Evolutionary conservation across 2,329 filamentous ascomycete genomes (phyloP), one percentile per base, ranked within the genome.

Genomic region (Fusarium sp.): DNA sequence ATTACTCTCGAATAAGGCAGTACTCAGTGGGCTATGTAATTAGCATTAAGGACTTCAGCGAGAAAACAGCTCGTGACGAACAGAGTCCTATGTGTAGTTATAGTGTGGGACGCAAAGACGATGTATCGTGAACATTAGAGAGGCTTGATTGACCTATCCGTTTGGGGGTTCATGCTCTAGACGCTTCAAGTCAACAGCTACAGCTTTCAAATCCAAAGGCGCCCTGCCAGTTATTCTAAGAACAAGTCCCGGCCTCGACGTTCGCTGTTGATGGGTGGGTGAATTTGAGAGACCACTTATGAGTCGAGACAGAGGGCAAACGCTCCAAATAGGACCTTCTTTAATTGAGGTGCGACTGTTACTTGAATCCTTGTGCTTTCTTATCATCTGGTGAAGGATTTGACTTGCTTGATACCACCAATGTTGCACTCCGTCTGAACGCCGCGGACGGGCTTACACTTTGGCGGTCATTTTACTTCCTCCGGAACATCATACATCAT

Each of bases 161-260:
- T 12, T 9, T 9, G 10, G n/a, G 3, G 22, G 8, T 10, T 24
- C 28, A 24, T 3, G 1, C 47, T 24, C 5, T 18, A 24, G 28
- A 3, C 6, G 8, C 8, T n/a, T 0, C 26, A 0, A 6, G 4
- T 32, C 5, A 9, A 32, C 0, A 18, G 28, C 2, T 2, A 32
- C 15, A 24, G 15, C 48, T 18, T 51, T 24, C 17, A 17, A 14
- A 3, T 6, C 17, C 4, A 14, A 34, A 51, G 15, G 8, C 2
- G 28, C 22, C 14, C 12, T 14, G 11, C 11, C 12, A 32, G 12
- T 20, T 0, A 24, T 20, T 0, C 5, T 2, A 24, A 14, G 15
- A 24, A 1, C 15, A 24, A 51, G 28, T 20, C 3, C 22, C 12
- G 1, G 17, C 17, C 1, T 34, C 8, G 15, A 51, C 3, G 11